phyloP scores from a whole-genome alignment of 495 filamentous ascomycete species.

The Hypoxylon rickii region DNA sequence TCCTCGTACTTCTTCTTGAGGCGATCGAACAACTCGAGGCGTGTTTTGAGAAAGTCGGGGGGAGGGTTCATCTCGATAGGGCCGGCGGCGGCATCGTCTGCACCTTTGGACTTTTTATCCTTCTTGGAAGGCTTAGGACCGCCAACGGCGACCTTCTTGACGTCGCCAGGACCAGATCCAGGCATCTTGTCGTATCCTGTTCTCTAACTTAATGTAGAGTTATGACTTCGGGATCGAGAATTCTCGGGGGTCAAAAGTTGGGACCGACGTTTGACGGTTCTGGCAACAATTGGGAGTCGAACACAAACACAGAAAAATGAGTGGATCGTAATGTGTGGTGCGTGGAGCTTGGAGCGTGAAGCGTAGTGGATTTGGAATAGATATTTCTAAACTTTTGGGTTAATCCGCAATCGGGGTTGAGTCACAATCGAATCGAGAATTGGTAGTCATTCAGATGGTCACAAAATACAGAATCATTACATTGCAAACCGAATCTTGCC shows the following conservation, averaged over 20 bases:
- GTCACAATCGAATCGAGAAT: conserved; percentile 3
- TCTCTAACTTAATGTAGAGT: too few relatives aligned
- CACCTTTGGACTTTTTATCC: conserved; percentile 54
- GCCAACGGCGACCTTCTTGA: conserved; percentile 55
- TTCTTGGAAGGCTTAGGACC: conserved; percentile 53
- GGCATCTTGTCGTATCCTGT: conserved; percentile 9
- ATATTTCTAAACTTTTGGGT: too few relatives aligned
- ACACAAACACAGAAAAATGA: too few relatives aligned
- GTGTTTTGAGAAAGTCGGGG: conserved; percentile 79
- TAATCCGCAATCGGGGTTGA: too few relatives aligned
- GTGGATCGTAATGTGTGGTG: too few relatives aligned
- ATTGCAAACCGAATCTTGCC: too few relatives aligned
- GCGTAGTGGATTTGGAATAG: neutral
- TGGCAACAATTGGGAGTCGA: too few relatives aligned
- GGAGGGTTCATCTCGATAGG: conserved; percentile 65
- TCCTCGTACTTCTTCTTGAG: conserved; percentile 82
- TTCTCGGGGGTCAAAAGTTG: neutral
- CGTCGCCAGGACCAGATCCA: conserved; percentile 46
- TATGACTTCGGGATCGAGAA: neutral
- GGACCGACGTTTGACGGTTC: neutral
- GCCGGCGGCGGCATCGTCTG: conserved; percentile 40
- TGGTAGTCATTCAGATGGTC: too few relatives aligned
- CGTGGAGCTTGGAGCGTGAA: neutral
- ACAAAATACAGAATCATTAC: too few relatives aligned
- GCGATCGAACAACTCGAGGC: conserved; percentile 84